Evolutionary conservation across 805 yeast genomes (phyloP).

Genomic region (Clavispora vitiphila): DNA sequence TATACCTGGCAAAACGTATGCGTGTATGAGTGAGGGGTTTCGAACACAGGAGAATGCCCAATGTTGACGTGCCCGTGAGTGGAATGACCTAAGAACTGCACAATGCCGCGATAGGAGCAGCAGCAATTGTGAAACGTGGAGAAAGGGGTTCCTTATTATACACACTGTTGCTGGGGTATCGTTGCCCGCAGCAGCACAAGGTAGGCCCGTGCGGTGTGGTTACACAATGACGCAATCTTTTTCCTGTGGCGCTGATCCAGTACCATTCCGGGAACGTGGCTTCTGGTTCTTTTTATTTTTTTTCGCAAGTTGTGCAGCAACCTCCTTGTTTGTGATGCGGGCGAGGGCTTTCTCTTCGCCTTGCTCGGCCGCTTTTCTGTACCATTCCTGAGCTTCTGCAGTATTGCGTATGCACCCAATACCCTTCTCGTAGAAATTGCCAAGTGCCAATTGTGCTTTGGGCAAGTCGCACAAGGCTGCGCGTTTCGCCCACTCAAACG

Average conservation of each 20-base stretch:
- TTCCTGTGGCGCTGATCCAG: slow-evolving; percentile 22
- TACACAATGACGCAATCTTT: slow-evolving; percentile 44
- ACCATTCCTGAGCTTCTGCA: slow-evolving; percentile 68
- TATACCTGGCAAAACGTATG: too few species aligned
- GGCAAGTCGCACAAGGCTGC: slow-evolving; percentile 74
- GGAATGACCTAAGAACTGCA: neutral
- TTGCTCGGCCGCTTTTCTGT: slow-evolving; percentile 61
- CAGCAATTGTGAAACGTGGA: neutral
- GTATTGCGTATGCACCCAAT: slow-evolving; percentile 69
- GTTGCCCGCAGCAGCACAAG: neutral
- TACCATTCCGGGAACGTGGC: neutral
- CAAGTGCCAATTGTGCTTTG: slow-evolving; percentile 83
- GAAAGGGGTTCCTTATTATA: neutral
- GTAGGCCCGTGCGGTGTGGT: neutral
- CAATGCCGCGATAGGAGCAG: neutral
- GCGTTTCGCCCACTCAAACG: slow-evolving; percentile 89
- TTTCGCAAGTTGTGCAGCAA: slow-evolving; percentile 26
- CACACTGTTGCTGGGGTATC: neutral
- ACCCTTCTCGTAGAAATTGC: slow-evolving; percentile 80
- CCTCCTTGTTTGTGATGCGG: slow-evolving; percentile 28
- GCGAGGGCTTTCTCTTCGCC: slow-evolving; percentile 38
- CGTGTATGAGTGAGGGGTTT: too few species aligned
- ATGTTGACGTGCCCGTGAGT: too few species aligned
- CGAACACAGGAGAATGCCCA: neutral
- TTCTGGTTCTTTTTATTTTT: slow-evolving; percentile 21